Conservation (phyloP, 305 asterid genomes). For the Fraxinus sp. region DNA sequence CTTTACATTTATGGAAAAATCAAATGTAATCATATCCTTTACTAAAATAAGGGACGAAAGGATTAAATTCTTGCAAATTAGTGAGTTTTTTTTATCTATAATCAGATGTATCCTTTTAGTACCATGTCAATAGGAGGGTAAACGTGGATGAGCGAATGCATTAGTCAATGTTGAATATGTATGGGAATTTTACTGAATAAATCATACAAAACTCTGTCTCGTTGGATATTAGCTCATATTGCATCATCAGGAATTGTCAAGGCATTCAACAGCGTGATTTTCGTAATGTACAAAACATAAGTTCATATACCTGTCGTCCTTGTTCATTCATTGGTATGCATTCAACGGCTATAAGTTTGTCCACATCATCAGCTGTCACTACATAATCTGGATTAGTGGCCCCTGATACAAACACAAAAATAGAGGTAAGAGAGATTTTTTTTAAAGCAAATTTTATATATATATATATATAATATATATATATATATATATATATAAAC, state of each 20-base stretch:
- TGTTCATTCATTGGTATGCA: conserved; percentile 99
- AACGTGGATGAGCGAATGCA: background rate
- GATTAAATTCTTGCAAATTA: background rate
- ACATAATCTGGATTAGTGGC: conserved; percentile 96
- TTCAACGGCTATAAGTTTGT: conserved; percentile 91
- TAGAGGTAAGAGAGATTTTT: background rate
- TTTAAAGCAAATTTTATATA: conserved; percentile 8
- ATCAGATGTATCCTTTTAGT: background rate
- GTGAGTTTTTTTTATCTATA: background rate
- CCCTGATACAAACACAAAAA: conserved; percentile 43
- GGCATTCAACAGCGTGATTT: background rate
- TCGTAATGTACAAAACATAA: background rate
- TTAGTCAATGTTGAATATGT: background rate
- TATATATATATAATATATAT: conserved; percentile 7
- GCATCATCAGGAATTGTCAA: background rate
- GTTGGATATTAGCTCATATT: background rate
- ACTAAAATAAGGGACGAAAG: background rate
- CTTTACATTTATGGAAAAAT: background rate
- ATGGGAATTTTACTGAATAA: background rate
- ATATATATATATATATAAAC: background rate
- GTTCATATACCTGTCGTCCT: conserved; percentile 69
- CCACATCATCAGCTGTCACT: conserved; percentile 96
- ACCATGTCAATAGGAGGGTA: background rate
- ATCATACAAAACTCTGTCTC: background rate
- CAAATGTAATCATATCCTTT: background rate